Evolutionary conservation across 257 asterid genomes (phyloP), one percentile per base, ranked within the genome.

Genomic region (Marsdenia floribunda): DNA sequence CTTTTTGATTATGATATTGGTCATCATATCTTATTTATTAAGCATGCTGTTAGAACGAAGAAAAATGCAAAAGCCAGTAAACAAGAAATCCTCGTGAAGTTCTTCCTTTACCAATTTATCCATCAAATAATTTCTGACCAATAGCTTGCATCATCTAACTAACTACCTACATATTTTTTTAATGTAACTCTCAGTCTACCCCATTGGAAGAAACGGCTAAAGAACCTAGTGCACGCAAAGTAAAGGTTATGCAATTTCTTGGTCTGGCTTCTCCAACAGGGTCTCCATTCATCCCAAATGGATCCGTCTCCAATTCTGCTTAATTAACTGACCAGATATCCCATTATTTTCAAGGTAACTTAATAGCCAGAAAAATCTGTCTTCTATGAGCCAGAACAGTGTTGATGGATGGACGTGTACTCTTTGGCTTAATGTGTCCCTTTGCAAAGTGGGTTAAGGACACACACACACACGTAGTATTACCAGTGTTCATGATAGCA

Each of bases 181-280:
- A 18, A 37, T 14, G 47, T 71, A 29, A 49, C 26, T 74, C 71
- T 63, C 80, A 72, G 80, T 55, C 76, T 26, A 53, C 59, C 7
- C 9, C 76, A 21, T 72, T 35, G 55, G 80, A 52, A 53, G 80
- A 55, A 76, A 60, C 73, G 40, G 37, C 47, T 14, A 71, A 37
- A 49, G 66, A 66, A 68, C 71, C 47, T 21, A 82, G 78, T 61
- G 24, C 75, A 13, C 86, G 82, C 18, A 58, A 55, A 63, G 29
- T 79, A 38, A 82, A 82, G 61, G 63, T 79, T 49, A 82, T 82
- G 86, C 81, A 79, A n/a, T 70, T 65, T 75, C 83, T 82, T 50
- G 86, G 81, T 58, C 74, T 82, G 75, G 61, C 70, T 63, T 81
- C 86, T 73, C 86, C 86, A 57, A 72, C 53, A 26, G 82, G 78